These are phyloP conservation scores for Microsporum ferrugineum DNA, from an alignment of 2,329 filamentous ascomycete genomes.

Conservation along the genomic window DNA sequence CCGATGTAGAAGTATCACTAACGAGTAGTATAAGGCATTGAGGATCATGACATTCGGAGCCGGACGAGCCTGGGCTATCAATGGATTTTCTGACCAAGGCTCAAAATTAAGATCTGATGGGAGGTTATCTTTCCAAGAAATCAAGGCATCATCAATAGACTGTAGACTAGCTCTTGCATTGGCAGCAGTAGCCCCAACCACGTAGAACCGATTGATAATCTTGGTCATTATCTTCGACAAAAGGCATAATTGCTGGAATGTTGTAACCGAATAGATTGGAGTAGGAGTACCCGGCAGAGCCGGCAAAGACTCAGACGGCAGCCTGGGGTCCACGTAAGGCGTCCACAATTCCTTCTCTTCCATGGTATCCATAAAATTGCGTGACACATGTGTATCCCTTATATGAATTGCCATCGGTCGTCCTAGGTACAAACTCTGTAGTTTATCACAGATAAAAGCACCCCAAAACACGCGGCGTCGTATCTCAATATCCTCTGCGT, in stretches of 20 bases:
- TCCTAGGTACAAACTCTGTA: conserved; percentile 46
- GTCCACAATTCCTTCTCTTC: conserved; percentile 22
- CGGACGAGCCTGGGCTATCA: conserved; percentile 9
- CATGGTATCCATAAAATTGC: conserved; percentile 22
- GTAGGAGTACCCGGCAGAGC: conserved; percentile 8
- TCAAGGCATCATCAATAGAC: conserved; percentile 20
- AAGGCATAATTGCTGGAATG: conserved; percentile 27
- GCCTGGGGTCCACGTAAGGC: conserved; percentile 16
- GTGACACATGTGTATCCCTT: conserved; percentile 21
- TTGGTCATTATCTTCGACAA: conserved; percentile 29
- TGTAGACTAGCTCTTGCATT: conserved; percentile 21
- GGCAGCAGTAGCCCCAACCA: conserved; percentile 20
- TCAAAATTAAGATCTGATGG: conserved; percentile 21
- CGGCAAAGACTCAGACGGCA: conserved; percentile 6
- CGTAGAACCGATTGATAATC: conserved; percentile 29
- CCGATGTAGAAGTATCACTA: conserved; percentile 37
- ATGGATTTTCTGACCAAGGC: conserved; percentile 18
- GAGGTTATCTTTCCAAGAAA: conserved; percentile 20
- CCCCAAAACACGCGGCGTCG: conserved; percentile 27
- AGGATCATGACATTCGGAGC: conserved; percentile 26
- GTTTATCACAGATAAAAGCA: conserved; percentile 37
- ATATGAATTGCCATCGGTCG: conserved; percentile 34
- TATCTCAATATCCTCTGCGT: conserved; percentile 23
- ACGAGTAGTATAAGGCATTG: conserved; percentile 30
- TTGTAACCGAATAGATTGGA: conserved; percentile 25